These are phyloP conservation scores for Cryptomeria japonica DNA, from an alignment of 75 land plant species.

Conservation along the genomic window DNA sequence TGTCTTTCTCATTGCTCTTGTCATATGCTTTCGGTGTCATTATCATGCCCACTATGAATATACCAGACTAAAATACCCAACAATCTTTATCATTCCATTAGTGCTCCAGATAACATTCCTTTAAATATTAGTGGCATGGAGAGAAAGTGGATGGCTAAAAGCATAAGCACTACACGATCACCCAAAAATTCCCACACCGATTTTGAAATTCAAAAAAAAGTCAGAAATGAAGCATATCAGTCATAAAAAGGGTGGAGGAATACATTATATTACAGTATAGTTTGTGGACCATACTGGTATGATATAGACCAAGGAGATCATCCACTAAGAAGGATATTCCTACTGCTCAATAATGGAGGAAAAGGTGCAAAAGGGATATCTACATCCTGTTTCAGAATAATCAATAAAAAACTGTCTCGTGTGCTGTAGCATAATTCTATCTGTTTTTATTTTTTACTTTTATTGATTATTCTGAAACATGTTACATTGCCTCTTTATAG, in stretches of 20 bases:
- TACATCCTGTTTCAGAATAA: too few species aligned
- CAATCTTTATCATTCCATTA: not conserved
- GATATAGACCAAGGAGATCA: not conserved
- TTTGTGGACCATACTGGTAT: not conserved
- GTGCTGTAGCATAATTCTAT: too few species aligned
- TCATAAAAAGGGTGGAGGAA: too few species aligned
- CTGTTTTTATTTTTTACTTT: too few species aligned
- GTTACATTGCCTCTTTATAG: too few species aligned
- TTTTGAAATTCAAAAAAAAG: not conserved
- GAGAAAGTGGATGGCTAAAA: not conserved
- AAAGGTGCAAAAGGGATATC: not conserved
- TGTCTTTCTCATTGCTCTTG: not conserved
- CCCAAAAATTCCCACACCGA: not conserved
- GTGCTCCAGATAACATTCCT: not conserved
- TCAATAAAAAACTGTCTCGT: too few species aligned
- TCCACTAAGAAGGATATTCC: not conserved
- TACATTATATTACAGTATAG: not conserved
- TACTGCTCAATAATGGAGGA: not conserved
- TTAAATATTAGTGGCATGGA: not conserved
- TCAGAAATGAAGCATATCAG: not conserved
- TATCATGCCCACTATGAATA: not conserved
- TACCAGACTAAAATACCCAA: not conserved
- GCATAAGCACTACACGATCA: not conserved
- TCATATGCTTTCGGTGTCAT: slow-evolving; percentile 1
- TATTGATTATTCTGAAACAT: too few species aligned